Conservation (phyloP, 78 protist genomes). For the Dictyostelium citrinum region DNA sequence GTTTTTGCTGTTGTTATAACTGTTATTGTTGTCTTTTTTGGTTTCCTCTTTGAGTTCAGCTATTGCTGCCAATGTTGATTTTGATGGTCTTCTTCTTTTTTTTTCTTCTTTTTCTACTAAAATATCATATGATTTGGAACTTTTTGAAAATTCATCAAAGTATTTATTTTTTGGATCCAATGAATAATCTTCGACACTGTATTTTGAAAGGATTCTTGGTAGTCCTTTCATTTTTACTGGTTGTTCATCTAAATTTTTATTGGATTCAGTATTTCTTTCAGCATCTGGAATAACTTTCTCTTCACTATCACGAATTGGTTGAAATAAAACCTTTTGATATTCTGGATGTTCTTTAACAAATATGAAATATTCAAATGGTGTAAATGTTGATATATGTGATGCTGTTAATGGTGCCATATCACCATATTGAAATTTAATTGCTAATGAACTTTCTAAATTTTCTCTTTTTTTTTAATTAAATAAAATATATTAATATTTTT, state of each 20-base stretch:
- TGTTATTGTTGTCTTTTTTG: no score
- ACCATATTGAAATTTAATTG: constrained; percentile 6
- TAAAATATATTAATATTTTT: neutral
- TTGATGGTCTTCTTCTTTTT: neutral
- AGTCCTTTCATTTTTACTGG: no score
- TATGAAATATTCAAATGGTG: constrained; percentile 45
- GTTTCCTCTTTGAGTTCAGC: no score
- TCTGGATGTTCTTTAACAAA: constrained; percentile 72
- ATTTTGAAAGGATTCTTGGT: no score
- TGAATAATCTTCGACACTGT: neutral
- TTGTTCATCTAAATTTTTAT: no score
- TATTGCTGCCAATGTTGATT: no score
- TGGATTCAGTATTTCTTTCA: no score
- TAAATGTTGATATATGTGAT: constrained; percentile 3
- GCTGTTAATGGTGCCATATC: constrained; percentile 35
- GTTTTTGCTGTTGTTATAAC: no score
- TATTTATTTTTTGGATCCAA: neutral
- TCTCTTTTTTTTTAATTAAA: constrained; percentile 34
- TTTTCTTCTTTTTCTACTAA: no score
- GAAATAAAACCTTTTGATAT: constrained; percentile 6
- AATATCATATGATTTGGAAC: neutral
- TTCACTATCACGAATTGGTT: neutral
- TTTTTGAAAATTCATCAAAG: neutral
- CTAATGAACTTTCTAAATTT: constrained; percentile 12
- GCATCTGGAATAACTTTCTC: neutral